Base-by-base conservation (phyloP, 805 yeast species). In the Lipomyces anomalus region DNA sequence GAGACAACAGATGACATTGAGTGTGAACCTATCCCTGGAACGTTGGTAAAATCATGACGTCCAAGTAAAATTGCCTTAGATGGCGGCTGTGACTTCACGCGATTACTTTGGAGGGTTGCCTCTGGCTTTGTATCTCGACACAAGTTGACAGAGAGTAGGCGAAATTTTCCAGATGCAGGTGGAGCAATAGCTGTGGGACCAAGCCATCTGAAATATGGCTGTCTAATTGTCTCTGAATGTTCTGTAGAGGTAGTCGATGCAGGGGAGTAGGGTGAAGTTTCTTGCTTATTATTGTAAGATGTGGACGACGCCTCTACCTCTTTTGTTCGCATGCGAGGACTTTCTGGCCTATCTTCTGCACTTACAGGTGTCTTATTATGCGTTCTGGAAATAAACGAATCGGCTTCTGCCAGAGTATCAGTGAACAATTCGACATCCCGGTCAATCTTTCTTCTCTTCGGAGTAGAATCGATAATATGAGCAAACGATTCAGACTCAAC, bases 151-250 rank as follows among this genome's bases (percentile, higher is more conserved):
- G 61, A 55, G n/a, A 59, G 42, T n/a, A 59, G 55, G 13, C 62
- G 26, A 42, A 56, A 58, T 13, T 51, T 47, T 21, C 62, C 62
- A 35, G 45, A 40, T 16, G 44, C 44, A 2, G 62, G 62, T 3
- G 62, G 62, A 4, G 61, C 61, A 20, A 59, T 58, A 5, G 62
- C 58, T 1, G 62, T 59, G 1, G 62, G 60, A 4, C 62, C 62
- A 3, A 59, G 58, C 62, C 60, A 59, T 20, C 62, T 38, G 37
- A 59, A 59, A 40, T 57, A 59, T 7, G 62, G 62, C 43, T 59
- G 62, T 3, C 58, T 40, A 4, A 57, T 52, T n/a, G n/a, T n/a
- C n/a, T n/a, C n/a, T n/a, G n/a, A n/a, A n/a, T n/a, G n/a, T n/a
- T n/a, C n/a, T n/a, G n/a, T n/a, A n/a, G n/a, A n/a, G n/a, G n/a